Evolutionary conservation across 805 yeast genomes (phyloP), one percentile per base, ranked within the genome.

Genomic region (Alloascoidea africana): DNA sequence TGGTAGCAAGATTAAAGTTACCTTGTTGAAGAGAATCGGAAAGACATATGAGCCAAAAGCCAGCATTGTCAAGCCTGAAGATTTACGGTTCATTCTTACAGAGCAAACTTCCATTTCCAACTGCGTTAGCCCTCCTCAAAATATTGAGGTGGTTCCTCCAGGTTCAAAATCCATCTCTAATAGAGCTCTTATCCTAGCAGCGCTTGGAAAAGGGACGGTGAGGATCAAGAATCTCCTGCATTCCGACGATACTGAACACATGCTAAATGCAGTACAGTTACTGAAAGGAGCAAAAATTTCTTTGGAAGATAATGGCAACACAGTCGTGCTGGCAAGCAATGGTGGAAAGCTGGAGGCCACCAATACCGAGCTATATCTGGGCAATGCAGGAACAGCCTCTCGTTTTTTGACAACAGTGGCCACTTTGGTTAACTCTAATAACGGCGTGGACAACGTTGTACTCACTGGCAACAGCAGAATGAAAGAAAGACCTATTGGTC

Each of bases 351-450:
- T 84, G 44, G 49, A 63, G 18, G 78, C 93, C 3, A 69, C 77
- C 36, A 59, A 62, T 14, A 73, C 76, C 38, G 80, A 76, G 43
- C 63, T 91, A 40, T 91, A 85, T 58, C 66, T 91, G 44, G 98
- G 98, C 41, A 91, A 91, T 53, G 97, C 98, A 1, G 98, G 98
- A 46, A 91, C 98, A 34, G 97, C 98, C 3, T 83, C 96, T 4
- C 71, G 98, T 51, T 91, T 91, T 56, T 68, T 91, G 52, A 83
- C 96, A 2, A 73, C 96, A 2, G 89, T 91, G 18, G 95, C 94
- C 14, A 70, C 94, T n/a, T 63, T 87, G 42, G 94, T 82, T 3
- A 62, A 75, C 18, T 51, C 67, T 13, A 51, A 54, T 2, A 53
- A 48, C 3, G 50, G 54, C 6, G 38, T 51, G 3, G 61, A 66